A percentile compares a stretch with the other conserved stretches of the same genome.
Evolutionary conservation across 1,284 basidiomycete genomes (phyloP).

Genomic region (Sanghuangporus weigelae): DNA sequence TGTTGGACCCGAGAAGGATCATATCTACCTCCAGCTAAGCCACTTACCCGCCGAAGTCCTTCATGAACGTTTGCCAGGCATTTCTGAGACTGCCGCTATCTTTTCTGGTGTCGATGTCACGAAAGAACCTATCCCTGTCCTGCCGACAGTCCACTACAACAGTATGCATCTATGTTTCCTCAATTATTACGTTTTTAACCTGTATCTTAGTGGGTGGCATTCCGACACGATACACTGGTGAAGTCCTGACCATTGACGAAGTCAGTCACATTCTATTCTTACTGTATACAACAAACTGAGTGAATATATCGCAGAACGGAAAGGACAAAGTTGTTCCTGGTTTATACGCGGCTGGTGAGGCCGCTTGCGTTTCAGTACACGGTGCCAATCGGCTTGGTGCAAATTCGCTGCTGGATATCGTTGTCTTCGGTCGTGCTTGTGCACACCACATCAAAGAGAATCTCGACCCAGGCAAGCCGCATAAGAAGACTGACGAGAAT

Average conservation of each 20-base stretch:
- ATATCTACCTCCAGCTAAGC: slow-evolving; percentile 95
- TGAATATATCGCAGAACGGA: slow-evolving; percentile 46
- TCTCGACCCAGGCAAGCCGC: slow-evolving; percentile 84
- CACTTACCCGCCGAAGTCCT: slow-evolving; percentile 96
- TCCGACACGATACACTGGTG: slow-evolving; percentile 97
- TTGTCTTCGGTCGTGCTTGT: slow-evolving; percentile 98
- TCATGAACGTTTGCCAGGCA: slow-evolving; percentile 97
- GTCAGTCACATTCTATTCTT: slow-evolving; percentile 24
- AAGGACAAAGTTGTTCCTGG: slow-evolving; percentile 96
- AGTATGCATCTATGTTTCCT: slow-evolving; percentile 47
- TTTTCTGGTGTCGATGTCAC: slow-evolving; percentile 99
- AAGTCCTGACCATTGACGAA: slow-evolving; percentile 85
- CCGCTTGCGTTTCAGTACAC: slow-evolving; percentile 98
- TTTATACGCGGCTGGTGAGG: slow-evolving; percentile 97
- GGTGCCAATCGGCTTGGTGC: slow-evolving; percentile 99
- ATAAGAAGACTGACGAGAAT: slow-evolving; percentile 85
- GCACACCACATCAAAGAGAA: slow-evolving; percentile 97
- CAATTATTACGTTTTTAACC: slow-evolving; percentile 8
- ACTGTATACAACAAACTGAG: not conserved
- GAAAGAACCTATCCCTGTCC: slow-evolving; percentile 97
- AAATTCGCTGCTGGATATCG: slow-evolving; percentile 98
- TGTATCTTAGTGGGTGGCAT: slow-evolving; percentile 91
- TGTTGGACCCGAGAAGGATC: slow-evolving; percentile 98
- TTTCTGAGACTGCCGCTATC: slow-evolving; percentile 99
- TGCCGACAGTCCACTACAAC: slow-evolving; percentile 96